Evolutionary conservation across 306 rosid genomes (phyloP), one percentile per base, ranked within the genome.

Genomic region (Cucurbita argyrosperma): DNA sequence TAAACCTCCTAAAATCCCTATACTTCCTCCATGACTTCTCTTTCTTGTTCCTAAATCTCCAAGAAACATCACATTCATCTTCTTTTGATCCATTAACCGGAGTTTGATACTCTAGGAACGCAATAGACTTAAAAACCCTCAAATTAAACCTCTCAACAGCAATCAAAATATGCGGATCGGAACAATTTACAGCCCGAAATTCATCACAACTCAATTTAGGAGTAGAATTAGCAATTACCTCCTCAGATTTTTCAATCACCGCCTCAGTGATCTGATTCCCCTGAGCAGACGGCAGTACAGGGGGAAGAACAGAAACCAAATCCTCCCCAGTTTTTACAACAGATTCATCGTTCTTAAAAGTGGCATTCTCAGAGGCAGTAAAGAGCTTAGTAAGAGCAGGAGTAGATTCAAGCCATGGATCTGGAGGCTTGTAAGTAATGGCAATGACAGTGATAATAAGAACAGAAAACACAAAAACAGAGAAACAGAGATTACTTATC

Each of bases 21-120:
- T 95, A 95, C 89, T 85, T 95, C 42, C 99, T 84, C 99, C 99
- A 91, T 0, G 97, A 91, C 69, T 88, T 90, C 82, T 95, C 99
- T 80, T 85, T 87, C 80, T 85, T 95, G 78, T 91, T 95, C 43
- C 99, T 82, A 75, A 95, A 95, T 75, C 89, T 81, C 99, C 99
- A 95, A 10, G 88, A 61, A 46, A 87, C 96, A 63, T 95, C 99
- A 30, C 99, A 95, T 73, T 95, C 99, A 26, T 82, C 87, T n/a
- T 84, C 62, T 19, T 72, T 79, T 4, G 97, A 81, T 47, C 97
- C 97, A 51, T 86, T 89, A 4, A 95, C 92, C 1, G 96, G 91
- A 0, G 79, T 30, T 76, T 79, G 97, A 77, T 91, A 95, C 51
- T 83, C 97, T 73, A 95, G 77, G 74, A 95, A 91, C 26, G 82